These are phyloP conservation scores for Coemansia sp. DNA, from an alignment of 192 early-diverging fungal species.

Conservation along the genomic window DNA sequence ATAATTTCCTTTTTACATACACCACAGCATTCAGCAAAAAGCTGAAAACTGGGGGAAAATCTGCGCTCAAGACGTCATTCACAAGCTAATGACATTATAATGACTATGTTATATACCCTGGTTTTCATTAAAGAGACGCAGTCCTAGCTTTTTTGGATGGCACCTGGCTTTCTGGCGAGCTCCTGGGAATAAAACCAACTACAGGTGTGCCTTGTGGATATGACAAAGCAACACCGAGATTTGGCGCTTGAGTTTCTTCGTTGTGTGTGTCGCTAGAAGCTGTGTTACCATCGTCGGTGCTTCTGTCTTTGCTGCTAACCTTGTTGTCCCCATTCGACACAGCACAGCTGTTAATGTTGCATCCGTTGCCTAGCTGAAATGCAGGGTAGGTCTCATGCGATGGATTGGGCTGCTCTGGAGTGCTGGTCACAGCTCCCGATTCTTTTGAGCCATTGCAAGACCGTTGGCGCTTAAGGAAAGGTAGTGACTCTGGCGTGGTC, in stretches of 20 bases:
- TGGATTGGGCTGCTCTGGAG: neutral
- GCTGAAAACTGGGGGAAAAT: no score
- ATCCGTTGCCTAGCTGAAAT: neutral
- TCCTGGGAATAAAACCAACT: slow-evolving; percentile 7
- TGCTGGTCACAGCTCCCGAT: neutral
- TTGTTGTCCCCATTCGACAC: neutral
- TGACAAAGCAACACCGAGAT: neutral
- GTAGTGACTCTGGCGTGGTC: neutral
- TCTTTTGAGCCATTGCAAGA: neutral
- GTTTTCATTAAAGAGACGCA: slow-evolving; percentile 20
- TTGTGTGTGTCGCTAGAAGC: neutral
- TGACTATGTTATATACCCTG: neutral
- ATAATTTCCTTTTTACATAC: neutral
- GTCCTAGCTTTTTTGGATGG: slow-evolving; percentile 54
- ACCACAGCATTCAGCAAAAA: neutral
- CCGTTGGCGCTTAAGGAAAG: slow-evolving; percentile 2
- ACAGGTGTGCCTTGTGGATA: slow-evolving; percentile 16
- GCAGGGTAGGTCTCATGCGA: neutral
- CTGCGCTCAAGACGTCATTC: neutral
- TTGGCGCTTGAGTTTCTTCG: neutral
- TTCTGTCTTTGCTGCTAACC: neutral
- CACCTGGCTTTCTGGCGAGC: slow-evolving; percentile 17
- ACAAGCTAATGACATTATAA: neutral
- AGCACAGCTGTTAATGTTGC: neutral
- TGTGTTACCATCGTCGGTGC: neutral